These are phyloP conservation scores for Xylogone sp. DNA, from an alignment of 2,329 filamentous ascomycete genomes.

Conservation along the genomic window DNA sequence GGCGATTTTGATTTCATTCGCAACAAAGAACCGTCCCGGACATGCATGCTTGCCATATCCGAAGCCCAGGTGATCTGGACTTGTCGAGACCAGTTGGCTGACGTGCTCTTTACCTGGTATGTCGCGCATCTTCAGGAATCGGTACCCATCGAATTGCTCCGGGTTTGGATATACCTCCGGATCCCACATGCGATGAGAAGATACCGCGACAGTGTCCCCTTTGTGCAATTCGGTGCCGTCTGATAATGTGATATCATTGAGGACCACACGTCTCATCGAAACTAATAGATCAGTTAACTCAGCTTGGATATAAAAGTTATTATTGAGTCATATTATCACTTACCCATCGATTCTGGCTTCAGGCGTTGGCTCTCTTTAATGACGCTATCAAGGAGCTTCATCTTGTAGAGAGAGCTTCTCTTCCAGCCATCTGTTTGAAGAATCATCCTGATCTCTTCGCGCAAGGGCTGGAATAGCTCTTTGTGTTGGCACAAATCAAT, in stretches of 20 bases:
- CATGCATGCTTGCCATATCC: slow-evolving; percentile 39
- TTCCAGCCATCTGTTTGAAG: slow-evolving; percentile 31
- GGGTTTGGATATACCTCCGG: slow-evolving; percentile 7
- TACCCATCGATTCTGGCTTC: slow-evolving; percentile 29
- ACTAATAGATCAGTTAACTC: not conserved
- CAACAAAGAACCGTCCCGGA: slow-evolving; percentile 37
- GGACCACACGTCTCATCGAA: slow-evolving; percentile 15
- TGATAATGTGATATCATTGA: slow-evolving; percentile 21
- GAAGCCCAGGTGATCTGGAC: slow-evolving; percentile 27
- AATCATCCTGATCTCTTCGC: slow-evolving; percentile 36
- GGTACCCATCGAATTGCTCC: slow-evolving; percentile 13
- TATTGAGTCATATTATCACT: slow-evolving; percentile 7
- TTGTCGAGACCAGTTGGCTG: slow-evolving; percentile 34
- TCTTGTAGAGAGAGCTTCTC: slow-evolving; percentile 13
- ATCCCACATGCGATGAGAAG: slow-evolving; percentile 25
- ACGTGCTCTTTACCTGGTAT: slow-evolving; percentile 16
- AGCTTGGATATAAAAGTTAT: not conserved
- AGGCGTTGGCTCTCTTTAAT: slow-evolving; percentile 34
- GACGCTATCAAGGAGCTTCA: slow-evolving; percentile 34
- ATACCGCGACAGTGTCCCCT: slow-evolving; percentile 15
- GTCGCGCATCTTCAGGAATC: slow-evolving; percentile 16
- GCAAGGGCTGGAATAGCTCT: slow-evolving; percentile 35
- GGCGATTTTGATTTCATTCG: slow-evolving; percentile 35
- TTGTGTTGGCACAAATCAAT: slow-evolving; percentile 36
- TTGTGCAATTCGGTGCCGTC: slow-evolving; percentile 28